Percentiles rank a stretch among this genome's conserved stretches.
Evolutionary conservation across 257 asterid genomes (phyloP).

Genomic region (Galeopsis tetrahit): DNA sequence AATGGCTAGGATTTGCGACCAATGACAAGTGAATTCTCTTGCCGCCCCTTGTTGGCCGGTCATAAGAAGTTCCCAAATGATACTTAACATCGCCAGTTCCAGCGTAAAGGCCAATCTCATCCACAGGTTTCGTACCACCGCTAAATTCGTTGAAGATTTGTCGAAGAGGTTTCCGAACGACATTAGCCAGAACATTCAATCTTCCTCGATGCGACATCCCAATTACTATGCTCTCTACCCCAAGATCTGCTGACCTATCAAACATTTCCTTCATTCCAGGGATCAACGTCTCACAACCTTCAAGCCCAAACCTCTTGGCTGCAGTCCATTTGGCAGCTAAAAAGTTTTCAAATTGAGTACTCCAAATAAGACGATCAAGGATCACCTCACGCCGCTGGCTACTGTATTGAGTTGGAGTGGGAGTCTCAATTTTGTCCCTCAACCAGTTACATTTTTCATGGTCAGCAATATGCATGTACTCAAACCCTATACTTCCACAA

Average conservation of each 20-base stretch:
- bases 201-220: constrained; percentile 99
- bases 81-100: constrained; percentile 98
- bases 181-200: constrained; percentile 85
- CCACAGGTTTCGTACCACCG: constrained; percentile 86
- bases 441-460: constrained; percentile 89
- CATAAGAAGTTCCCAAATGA: constrained; percentile 96
- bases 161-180: constrained; percentile 84
- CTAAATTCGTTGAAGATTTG: constrained; percentile 92
- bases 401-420: constrained; percentile 76
- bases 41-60: constrained; percentile 95
- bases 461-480: constrained; percentile 93
- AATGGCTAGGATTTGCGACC: constrained; percentile 96
- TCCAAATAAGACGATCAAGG: constrained; percentile 92
- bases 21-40: constrained; percentile 89
- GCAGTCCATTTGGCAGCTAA: constrained; percentile 98
- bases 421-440: constrained; percentile 91
- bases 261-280: constrained; percentile 99
- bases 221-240: constrained; percentile 91
- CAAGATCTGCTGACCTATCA: constrained; percentile 93
- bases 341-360: constrained; percentile 86
- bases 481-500: constrained; percentile 86
- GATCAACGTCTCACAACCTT: constrained; percentile 96
- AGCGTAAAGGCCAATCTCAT: constrained; percentile 82
- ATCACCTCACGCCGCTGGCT: constrained; percentile 85
- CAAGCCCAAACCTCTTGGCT: constrained; percentile 95